A percentile compares a stretch with the other conserved stretches of the same genome.
These are phyloP conservation scores for Mikania micrantha DNA, from an alignment of 129 eudicot species.

Conservation along the genomic window DNA sequence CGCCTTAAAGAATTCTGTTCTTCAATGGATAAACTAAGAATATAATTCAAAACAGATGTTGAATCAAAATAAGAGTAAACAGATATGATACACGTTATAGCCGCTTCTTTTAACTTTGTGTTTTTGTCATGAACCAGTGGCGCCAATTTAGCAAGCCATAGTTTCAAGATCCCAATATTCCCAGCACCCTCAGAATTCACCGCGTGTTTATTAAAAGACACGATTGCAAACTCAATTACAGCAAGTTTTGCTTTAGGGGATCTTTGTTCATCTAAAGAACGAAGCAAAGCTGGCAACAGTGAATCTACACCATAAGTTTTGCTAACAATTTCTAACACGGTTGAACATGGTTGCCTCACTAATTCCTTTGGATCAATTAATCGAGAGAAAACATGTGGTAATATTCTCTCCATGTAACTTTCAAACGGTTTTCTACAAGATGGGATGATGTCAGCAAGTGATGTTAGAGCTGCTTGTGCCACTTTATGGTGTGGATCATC, in stretches of 20 bases:
- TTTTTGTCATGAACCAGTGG: constrained; percentile 88
- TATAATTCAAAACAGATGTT: constrained; percentile 63
- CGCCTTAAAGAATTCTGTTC: constrained; percentile 92
- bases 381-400: constrained; percentile 92
- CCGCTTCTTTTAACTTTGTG: constrained; percentile 78
- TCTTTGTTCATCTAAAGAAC: constrained; percentile 91
- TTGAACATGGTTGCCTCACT: constrained; percentile 76
- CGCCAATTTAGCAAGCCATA: constrained; percentile 88
- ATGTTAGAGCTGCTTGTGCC: constrained; percentile 92
- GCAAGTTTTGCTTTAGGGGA: constrained; percentile 96
- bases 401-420: constrained; percentile 87
- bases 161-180: constrained; percentile 67
- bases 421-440: constrained; percentile 88
- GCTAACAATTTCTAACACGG: constrained; percentile 70
- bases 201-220: constrained; percentile 76
- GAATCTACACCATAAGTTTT: constrained; percentile 89
- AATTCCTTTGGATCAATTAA: constrained; percentile 89
- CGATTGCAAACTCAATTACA: constrained; percentile 77
- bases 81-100: constrained; percentile 84
- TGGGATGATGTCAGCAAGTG: constrained; percentile 91
- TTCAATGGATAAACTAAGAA: constrained; percentile 90
- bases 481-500: constrained; percentile 99
- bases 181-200: constrained; percentile 68
- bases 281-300: constrained; percentile 82
- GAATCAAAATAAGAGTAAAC: constrained; percentile 86